These are phyloP conservation scores for Fusarium nanum DNA, from an alignment of 2,329 filamentous ascomycete species.

Conservation along the genomic window DNA sequence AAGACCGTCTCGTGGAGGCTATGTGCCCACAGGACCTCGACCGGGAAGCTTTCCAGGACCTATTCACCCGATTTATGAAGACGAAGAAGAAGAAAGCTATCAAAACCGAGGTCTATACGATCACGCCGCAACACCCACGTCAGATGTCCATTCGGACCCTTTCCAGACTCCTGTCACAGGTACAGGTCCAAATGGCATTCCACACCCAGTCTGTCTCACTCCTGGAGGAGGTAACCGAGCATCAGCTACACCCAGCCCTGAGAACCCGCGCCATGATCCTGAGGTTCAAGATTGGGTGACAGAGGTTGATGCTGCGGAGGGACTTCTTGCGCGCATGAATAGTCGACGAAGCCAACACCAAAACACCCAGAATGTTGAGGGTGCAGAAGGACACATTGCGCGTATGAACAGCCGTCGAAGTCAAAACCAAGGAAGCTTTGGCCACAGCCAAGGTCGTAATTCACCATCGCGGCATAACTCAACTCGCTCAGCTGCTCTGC, in stretches of 20 bases:
- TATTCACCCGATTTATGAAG: conserved; percentile 70
- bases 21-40: conserved; percentile 49
- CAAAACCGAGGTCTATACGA: conserved; percentile 44
- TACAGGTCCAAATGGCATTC: conserved; percentile 18
- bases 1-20: conserved; percentile 48
- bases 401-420: conserved; percentile 53
- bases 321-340: conserved; percentile 61
- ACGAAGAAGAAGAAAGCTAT: conserved; percentile 63
- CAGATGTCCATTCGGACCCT: conserved; percentile 58
- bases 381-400: conserved; percentile 63
- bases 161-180: conserved; percentile 60
- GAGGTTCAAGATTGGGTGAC: conserved; percentile 70
- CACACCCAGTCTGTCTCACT: conserved; percentile 42
- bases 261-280: conserved; percentile 57
- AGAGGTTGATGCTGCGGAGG: conserved; percentile 66
- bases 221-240: conserved; percentile 47
- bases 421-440: conserved; percentile 28
- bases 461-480: conserved; percentile 56
- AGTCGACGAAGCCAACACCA: conserved; percentile 40
- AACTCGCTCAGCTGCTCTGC: conserved; percentile 49
- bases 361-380: conserved; percentile 54
- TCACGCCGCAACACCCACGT: conserved; percentile 51
- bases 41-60: conserved; percentile 52
- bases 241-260: conserved; percentile 56
- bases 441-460: conserved; percentile 46